Evolutionary conservation across 116 monocot genomes (phyloP), one percentile per base, ranked within the genome.

Genomic region (Dioscorea cayenensis): DNA sequence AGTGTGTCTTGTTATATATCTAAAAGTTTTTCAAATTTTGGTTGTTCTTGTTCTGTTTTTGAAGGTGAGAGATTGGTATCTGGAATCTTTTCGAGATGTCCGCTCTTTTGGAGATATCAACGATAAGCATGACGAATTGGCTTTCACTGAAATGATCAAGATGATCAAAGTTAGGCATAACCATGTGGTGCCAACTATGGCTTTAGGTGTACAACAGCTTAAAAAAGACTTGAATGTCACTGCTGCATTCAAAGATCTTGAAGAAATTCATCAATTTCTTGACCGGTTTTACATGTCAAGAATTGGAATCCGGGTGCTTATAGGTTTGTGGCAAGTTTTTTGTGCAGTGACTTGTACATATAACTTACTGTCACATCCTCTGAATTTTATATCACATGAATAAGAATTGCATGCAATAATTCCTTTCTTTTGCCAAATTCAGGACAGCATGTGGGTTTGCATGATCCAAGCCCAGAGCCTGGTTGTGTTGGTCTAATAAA

Each of bases 131-230:
- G 86, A 94, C 65, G 99, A 99, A 75, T 27, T 80, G 28, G 89
- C 82, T 43, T 99, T 99, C 76, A 99, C 94, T 14, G 77, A 85
- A 67, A 99, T 94, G 94, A 99, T 99, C 68, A 84, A 91, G 72
- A 91, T 94, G 94, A 83, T 99, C 63, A 99, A 91, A 74, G 89
- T 99, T 52, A 88, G 94, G 65, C 99, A 99, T 72, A 99, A 99
- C 77, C 91, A 99, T 74, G 99, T 99, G 38, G 99, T 99, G 8
- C 94, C 94, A 6, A 83, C 91, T 19, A 91, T 99, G 99, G 99
- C 94, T 63, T 76, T 91, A 77, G 99, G 99, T 43, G 87, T 99
- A 28, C 85, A 91, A 1, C 99, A 99, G 75, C 74, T 99, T 58
- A 99, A 89, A 67, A 89, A 87, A 28, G 94, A 89, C 14, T 72